Conservation (phyloP, 805 yeast species). For the Lachancea cidri region DNA sequence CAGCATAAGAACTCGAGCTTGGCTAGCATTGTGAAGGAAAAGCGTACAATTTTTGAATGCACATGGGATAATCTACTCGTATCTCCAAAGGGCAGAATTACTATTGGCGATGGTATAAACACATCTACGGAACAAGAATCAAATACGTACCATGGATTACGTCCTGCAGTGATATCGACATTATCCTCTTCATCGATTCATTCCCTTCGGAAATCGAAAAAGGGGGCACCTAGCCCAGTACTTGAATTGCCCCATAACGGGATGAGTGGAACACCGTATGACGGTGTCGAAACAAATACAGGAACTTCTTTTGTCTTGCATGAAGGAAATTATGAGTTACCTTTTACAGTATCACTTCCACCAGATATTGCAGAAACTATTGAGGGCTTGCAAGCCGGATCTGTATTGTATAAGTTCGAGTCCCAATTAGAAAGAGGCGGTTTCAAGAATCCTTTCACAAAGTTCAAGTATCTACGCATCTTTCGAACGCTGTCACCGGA, state of each 20-base stretch:
- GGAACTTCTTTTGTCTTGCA: slow-evolving; percentile 39
- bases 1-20: slow-evolving; percentile 34
- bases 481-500: slow-evolving; percentile 80
- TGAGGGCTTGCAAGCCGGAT: slow-evolving; percentile 80
- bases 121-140: not conserved
- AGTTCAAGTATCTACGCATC: slow-evolving; percentile 61
- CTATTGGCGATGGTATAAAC: slow-evolving; percentile 9
- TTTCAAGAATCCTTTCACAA: slow-evolving; percentile 44
- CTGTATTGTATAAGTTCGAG: slow-evolving; percentile 65
- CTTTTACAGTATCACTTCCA: slow-evolving; percentile 76
- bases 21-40: slow-evolving; percentile 43
- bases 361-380: slow-evolving; percentile 82
- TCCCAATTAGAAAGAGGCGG: slow-evolving; percentile 66
- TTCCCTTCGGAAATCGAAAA: slow-evolving; percentile 4
- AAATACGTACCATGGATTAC: slow-evolving; percentile 11
- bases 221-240: slow-evolving; percentile 15
- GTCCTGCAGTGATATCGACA: slow-evolving; percentile 13
- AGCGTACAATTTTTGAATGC: slow-evolving; percentile 60
- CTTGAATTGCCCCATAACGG: slow-evolving; percentile 28
- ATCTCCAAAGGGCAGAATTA: slow-evolving; percentile 28
- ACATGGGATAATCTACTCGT: slow-evolving; percentile 58
- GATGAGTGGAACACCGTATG: slow-evolving; percentile 33
- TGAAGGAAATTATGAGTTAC: slow-evolving; percentile 80
- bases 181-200: slow-evolving; percentile 13
- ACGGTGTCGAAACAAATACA: slow-evolving; percentile 16